A percentile compares a stretch with the other conserved stretches of the same genome.
These are phyloP conservation scores for Solanum hybrid DNA, from an alignment of 305 asterid species.

Conservation along the genomic window DNA sequence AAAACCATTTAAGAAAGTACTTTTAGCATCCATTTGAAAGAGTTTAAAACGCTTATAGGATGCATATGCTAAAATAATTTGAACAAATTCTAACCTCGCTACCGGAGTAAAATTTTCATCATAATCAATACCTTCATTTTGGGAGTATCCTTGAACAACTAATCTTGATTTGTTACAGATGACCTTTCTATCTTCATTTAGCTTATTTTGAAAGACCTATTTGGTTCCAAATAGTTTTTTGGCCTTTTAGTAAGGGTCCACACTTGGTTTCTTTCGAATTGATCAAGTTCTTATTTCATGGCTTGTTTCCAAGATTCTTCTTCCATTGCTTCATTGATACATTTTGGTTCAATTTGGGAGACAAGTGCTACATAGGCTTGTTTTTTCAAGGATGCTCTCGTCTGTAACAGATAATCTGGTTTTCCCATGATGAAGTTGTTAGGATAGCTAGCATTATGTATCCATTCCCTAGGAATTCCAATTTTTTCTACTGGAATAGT, in stretches of 20 bases:
- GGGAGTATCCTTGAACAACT: not conserved
- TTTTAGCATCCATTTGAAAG: not conserved
- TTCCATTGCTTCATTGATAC: not conserved
- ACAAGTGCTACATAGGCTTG: not conserved
- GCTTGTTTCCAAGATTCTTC: not conserved
- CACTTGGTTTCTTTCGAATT: not conserved
- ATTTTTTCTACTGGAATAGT: too few relatives aligned
- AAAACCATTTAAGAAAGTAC: too few relatives aligned
- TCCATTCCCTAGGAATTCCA: not conserved
- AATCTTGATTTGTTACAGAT: too few relatives aligned
- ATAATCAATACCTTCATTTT: not conserved
- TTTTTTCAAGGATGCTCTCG: not conserved
- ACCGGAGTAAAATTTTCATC: not conserved
- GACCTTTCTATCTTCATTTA: not conserved
- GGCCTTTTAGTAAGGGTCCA: not conserved
- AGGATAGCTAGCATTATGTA: not conserved
- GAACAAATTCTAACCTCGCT: not conserved
- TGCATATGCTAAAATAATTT: not conserved
- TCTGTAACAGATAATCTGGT: not conserved
- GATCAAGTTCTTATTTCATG: not conserved
- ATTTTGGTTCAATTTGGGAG: not conserved
- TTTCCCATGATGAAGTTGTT: not conserved
- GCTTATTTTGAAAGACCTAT: not conserved
- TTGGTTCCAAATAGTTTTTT: too few relatives aligned
- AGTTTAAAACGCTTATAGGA: not conserved